Evolutionary conservation across 768 basidiomycete species (phyloP).

Genomic region (Amanita phalloides): DNA sequence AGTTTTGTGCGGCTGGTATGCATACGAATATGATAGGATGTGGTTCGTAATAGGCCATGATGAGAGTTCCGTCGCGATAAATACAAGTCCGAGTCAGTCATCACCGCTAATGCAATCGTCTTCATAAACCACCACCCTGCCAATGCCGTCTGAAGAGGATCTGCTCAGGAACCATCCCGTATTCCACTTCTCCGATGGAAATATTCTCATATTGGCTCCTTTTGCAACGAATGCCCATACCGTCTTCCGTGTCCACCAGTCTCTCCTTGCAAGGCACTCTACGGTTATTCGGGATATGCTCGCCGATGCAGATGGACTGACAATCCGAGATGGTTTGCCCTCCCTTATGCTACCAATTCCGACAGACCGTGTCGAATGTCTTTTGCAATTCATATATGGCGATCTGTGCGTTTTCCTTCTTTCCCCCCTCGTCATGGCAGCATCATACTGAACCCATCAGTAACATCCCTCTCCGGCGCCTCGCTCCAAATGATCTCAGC

Average conservation of each 20-base stretch:
- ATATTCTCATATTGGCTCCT: background rate
- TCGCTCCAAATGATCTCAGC: background rate
- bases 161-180: background rate
- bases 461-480: background rate
- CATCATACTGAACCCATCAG: background rate
- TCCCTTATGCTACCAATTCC: background rate
- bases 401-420: background rate
- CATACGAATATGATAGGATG: background rate
- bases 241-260: background rate
- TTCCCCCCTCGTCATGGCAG: background rate
- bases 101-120: too few species aligned
- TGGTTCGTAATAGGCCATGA: background rate
- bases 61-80: too few species aligned
- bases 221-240: background rate
- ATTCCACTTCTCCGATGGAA: background rate
- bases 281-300: background rate
- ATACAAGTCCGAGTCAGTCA: too few species aligned
- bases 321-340: background rate
- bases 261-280: background rate
- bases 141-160: background rate
- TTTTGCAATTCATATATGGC: background rate
- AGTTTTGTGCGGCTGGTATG: conserved; percentile 10
- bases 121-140: too few species aligned
- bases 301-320: background rate
- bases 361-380: background rate